phyloP scores from a whole-genome alignment of 352 stramenopile genomes.

The Phytopythium delawarense region DNA sequence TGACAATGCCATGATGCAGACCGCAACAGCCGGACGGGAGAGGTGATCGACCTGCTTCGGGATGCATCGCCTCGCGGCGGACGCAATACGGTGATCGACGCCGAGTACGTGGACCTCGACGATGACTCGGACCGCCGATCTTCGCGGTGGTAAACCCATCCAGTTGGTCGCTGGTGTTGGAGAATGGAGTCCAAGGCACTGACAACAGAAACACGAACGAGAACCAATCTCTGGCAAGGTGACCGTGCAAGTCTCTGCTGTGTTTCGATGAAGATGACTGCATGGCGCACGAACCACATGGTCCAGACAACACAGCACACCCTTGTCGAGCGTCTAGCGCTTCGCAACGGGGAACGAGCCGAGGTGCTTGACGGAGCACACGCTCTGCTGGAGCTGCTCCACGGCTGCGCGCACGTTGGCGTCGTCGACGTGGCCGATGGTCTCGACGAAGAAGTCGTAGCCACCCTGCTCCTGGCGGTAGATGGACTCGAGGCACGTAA shows the following conservation, averaged over 20 bases:
- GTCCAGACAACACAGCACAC: not conserved
- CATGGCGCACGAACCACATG: not conserved
- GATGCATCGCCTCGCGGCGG: slow-evolving; percentile 25
- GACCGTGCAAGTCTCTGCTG: not conserved
- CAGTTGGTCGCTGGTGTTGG: not conserved
- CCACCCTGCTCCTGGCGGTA: slow-evolving; percentile 64
- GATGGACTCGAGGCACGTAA: slow-evolving; percentile 86
- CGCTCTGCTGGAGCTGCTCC: slow-evolving; percentile 37
- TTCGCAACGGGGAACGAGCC: slow-evolving; percentile 75
- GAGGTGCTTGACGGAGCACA: slow-evolving; percentile 72
- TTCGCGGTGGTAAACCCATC: slow-evolving; percentile 16
- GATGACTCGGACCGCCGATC: slow-evolving; percentile 21
- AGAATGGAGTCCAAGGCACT: not conserved
- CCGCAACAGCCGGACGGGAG: slow-evolving; percentile 44
- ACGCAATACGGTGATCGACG: slow-evolving; percentile 63
- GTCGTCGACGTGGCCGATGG: slow-evolving; percentile 75
- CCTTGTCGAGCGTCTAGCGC: slow-evolving; percentile 39
- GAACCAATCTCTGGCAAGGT: not conserved
- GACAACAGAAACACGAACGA: not conserved
- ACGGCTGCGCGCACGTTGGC: slow-evolving; percentile 50
- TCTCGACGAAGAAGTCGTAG: slow-evolving; percentile 87
- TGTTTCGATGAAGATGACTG: not conserved
- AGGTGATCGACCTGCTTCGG: slow-evolving; percentile 65
- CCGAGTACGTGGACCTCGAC: slow-evolving; percentile 67
- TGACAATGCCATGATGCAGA: slow-evolving; percentile 21